These are phyloP conservation scores for Veloboletus limbatus DNA, from an alignment of 1,284 basidiomycete species.

Conservation along the genomic window DNA sequence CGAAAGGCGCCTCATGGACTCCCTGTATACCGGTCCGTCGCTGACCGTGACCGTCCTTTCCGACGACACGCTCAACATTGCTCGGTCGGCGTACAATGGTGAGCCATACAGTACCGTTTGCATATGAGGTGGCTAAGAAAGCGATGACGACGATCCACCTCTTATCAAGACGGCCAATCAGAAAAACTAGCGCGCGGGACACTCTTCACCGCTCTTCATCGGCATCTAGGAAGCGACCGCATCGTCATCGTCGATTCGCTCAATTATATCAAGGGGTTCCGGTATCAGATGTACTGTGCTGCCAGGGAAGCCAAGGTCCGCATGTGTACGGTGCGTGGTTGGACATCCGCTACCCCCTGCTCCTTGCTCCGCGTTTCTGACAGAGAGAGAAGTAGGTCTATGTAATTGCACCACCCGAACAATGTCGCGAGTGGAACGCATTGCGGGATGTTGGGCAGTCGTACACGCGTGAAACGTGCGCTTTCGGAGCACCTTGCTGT, in stretches of 20 bases:
- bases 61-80: constrained; percentile 71
- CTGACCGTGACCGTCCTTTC: constrained; percentile 69
- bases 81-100: constrained; percentile 76
- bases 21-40: constrained; percentile 50
- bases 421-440: constrained; percentile 77
- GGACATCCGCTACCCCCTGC: background rate
- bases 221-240: constrained; percentile 68
- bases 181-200: constrained; percentile 90
- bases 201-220: constrained; percentile 83
- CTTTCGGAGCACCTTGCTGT: constrained; percentile 8
- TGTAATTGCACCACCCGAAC: constrained; percentile 76
- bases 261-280: constrained; percentile 97
- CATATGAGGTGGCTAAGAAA: too few relatives aligned
- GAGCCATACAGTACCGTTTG: constrained; percentile 20
- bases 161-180: constrained; percentile 63
- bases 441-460: constrained; percentile 44
- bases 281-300: constrained; percentile 97
- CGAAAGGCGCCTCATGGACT: constrained; percentile 49
- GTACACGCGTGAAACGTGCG: constrained; percentile 75
- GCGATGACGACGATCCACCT: too few relatives aligned
- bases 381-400: constrained; percentile 52
- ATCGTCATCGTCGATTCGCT: constrained; percentile 88
- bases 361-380: constrained; percentile 1
- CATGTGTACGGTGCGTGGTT: constrained; percentile 77
- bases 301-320: constrained; percentile 85